phyloP scores from a whole-genome alignment of 108 stramenopile species.

The Skeletonema grethae region DNA sequence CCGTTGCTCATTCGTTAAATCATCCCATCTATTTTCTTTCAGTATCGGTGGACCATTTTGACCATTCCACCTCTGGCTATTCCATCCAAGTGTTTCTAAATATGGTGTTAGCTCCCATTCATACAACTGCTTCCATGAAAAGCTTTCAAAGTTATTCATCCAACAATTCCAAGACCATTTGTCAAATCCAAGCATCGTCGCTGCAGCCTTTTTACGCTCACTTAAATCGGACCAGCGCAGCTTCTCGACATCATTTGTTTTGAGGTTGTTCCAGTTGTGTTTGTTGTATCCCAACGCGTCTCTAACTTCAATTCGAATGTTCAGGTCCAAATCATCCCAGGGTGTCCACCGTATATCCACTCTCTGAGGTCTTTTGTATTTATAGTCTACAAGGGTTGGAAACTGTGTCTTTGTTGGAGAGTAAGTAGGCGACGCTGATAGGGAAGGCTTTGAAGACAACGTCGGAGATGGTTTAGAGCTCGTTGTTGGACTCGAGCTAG shows the following conservation, averaged over 20 bases:
- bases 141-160: conserved; percentile 23
- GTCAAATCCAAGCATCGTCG: conserved; percentile 14
- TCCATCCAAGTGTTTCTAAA: conserved; percentile 14
- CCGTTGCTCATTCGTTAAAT: conserved; percentile 10
- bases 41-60: conserved; percentile 10
- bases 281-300: conserved; percentile 18
- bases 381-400: conserved; percentile 1
- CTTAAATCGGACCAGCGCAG: conserved; percentile 22
- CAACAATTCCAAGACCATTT: conserved; percentile 29
- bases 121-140: conserved; percentile 25
- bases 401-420: neutral
- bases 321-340: conserved; percentile 10
- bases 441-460: neutral
- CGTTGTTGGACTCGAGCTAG: neutral
- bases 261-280: conserved; percentile 20
- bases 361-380: conserved; percentile 8
- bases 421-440: neutral
- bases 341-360: conserved; percentile 11
- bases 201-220: conserved; percentile 11
- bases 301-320: conserved; percentile 7
- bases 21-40: conserved; percentile 1
- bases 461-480: conserved; percentile 8
- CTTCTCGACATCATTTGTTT: conserved; percentile 13
- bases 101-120: conserved; percentile 17
- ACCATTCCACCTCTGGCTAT: conserved; percentile 15